Percentiles rank a stretch among this genome's conserved stretches.
Conservation (phyloP, 805 yeast genomes). For the Kuraishia ogatae region DNA sequence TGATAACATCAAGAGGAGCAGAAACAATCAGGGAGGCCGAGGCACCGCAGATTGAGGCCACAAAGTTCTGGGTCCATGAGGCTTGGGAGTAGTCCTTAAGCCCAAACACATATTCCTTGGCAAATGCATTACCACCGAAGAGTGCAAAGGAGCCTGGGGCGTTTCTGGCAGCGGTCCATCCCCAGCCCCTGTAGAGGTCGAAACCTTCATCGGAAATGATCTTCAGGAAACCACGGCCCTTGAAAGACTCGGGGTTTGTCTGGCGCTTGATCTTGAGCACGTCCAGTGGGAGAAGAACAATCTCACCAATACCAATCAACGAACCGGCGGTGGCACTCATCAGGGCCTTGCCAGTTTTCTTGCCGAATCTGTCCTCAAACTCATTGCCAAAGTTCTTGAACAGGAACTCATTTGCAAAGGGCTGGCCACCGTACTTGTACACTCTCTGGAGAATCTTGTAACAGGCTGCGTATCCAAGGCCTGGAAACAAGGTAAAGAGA, state of each 20-base stretch:
- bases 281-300: constrained; percentile 89
- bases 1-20: constrained; percentile 96
- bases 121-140: constrained; percentile 98
- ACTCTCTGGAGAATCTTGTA: constrained; percentile 96
- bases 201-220: constrained; percentile 88
- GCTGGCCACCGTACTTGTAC: constrained; percentile 98
- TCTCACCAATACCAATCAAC: constrained; percentile 90
- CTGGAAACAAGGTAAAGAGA: constrained; percentile 85
- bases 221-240: constrained; percentile 91
- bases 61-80: constrained; percentile 90
- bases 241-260: constrained; percentile 99
- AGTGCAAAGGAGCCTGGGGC: constrained; percentile 98
- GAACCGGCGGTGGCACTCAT: constrained; percentile 98
- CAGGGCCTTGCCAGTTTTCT: constrained; percentile 95
- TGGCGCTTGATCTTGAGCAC: constrained; percentile 97
- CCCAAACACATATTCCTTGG: constrained; percentile 90
- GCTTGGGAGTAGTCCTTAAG: constrained; percentile 83
- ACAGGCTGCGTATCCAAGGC: constrained; percentile 96
- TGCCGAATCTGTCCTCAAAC: constrained; percentile 76
- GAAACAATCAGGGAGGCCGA: constrained; percentile 93
- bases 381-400: constrained; percentile 59
- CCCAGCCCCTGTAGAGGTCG: constrained; percentile 96
- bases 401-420: constrained; percentile 91
- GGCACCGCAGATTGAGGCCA: constrained; percentile 94
- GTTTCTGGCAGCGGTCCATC: constrained; percentile 99